Percentiles rank a stretch among this genome's conserved stretches.
Evolutionary conservation across 75 land plant species (phyloP).

Genomic region (Sequoia sempervirens): DNA sequence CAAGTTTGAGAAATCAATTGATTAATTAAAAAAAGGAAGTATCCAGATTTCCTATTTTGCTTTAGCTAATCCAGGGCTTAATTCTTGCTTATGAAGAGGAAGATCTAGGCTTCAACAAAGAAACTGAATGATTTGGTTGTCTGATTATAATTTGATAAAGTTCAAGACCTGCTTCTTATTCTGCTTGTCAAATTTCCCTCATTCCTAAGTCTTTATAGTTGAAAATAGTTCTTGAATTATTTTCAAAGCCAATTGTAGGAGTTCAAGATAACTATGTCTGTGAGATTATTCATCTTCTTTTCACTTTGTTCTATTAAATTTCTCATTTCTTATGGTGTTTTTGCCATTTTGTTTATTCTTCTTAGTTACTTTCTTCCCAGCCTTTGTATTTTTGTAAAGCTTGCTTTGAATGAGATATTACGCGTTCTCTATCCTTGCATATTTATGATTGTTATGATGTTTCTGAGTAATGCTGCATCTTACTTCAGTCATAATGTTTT

Average conservation of each 20-base stretch:
- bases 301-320: not conserved
- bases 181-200: not conserved
- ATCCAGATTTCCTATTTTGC: not conserved
- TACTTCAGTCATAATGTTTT: conserved; percentile 12
- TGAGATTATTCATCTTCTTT: not conserved
- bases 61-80: not conserved
- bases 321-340: not conserved
- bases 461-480: not conserved
- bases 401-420: not conserved
- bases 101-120: not conserved
- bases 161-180: not conserved
- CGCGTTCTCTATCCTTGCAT: not conserved
- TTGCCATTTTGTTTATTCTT: not conserved
- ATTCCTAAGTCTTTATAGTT: not conserved
- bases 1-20: not conserved
- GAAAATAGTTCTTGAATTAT: not conserved
- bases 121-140: too few species aligned
- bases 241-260: not conserved
- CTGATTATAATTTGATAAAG: too few species aligned
- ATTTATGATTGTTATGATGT: not conserved
- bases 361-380: not conserved
- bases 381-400: not conserved
- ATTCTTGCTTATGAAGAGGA: not conserved
- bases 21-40: not conserved
- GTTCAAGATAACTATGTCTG: not conserved